Percentiles rank a stretch among this genome's conserved stretches.
Conservation (phyloP, 73 alveolate species). For the Tetrahymena malaccensis region DNA sequence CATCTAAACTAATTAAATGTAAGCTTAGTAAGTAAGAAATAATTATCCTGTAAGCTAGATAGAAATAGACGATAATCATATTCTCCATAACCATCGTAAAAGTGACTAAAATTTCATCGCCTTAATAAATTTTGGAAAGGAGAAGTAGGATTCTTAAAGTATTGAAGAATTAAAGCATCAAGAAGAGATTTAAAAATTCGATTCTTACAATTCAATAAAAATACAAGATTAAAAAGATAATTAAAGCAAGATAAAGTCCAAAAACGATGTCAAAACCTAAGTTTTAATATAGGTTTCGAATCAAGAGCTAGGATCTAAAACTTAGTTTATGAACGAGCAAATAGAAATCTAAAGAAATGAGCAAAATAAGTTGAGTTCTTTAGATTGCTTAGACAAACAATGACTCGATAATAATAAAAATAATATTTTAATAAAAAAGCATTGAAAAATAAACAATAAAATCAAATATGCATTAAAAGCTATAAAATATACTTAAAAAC, state of each 20-base stretch:
- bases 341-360: not conserved
- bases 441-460: too few relatives aligned
- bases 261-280: not conserved
- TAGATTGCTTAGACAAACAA: not conserved
- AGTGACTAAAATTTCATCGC: not conserved
- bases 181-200: not conserved
- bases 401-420: too few relatives aligned
- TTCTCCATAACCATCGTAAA: not conserved
- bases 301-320: not conserved
- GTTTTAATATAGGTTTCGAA: not conserved
- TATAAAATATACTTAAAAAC: too few relatives aligned
- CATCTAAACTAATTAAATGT: not conserved
- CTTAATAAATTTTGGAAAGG: not conserved
- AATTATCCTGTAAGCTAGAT: not conserved
- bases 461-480: not conserved
- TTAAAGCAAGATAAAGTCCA: not conserved
- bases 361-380: not conserved
- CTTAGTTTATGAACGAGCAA: not conserved
- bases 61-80: not conserved
- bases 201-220: not conserved
- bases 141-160: not conserved
- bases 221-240: not conserved
- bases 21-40: not conserved
- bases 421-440: not conserved
- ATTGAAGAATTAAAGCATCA: not conserved